phyloP scores from a whole-genome alignment of 164 flowering plant genomes.

The Dillenia turbinata region DNA sequence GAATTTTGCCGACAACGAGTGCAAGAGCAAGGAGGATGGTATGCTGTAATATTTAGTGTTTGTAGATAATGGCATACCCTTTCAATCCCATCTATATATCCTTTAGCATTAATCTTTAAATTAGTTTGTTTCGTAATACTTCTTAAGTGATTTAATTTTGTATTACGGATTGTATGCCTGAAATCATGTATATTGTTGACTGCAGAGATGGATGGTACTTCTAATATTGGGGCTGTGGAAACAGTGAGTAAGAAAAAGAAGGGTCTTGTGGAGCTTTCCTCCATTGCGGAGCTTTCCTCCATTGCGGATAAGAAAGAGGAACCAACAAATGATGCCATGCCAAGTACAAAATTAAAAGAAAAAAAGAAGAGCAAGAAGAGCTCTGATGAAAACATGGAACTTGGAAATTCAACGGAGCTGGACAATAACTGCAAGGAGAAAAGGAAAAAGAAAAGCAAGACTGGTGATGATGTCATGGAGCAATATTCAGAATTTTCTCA shows the following conservation, averaged over 20 bases:
- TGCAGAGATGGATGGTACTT: no score
- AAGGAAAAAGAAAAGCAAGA: constrained; percentile 38
- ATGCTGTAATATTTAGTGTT: no score
- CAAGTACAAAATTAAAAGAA: constrained; percentile 20
- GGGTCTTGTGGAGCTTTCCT: background rate
- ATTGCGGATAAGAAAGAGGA: background rate
- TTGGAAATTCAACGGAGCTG: constrained; percentile 6
- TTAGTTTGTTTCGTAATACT: no score
- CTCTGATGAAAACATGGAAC: constrained; percentile 10
- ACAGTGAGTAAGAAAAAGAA: constrained; percentile 9
- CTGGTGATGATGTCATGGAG: constrained; percentile 11
- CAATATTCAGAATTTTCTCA: constrained; percentile 4
- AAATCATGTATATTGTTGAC: no score
- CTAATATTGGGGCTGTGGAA: background rate
- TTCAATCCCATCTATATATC: no score
- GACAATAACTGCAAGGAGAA: constrained; percentile 30
- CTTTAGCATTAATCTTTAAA: no score
- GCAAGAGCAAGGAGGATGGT: no score
- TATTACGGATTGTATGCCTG: no score
- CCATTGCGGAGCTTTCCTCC: background rate
- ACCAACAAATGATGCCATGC: constrained; percentile 1
- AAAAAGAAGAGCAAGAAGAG: constrained; percentile 23
- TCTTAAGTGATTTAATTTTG: no score
- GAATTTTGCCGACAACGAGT: no score
- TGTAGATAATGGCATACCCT: no score